These are phyloP conservation scores for Tetrapisispora phaffii DNA, from an alignment of 805 yeast species.

Conservation along the genomic window DNA sequence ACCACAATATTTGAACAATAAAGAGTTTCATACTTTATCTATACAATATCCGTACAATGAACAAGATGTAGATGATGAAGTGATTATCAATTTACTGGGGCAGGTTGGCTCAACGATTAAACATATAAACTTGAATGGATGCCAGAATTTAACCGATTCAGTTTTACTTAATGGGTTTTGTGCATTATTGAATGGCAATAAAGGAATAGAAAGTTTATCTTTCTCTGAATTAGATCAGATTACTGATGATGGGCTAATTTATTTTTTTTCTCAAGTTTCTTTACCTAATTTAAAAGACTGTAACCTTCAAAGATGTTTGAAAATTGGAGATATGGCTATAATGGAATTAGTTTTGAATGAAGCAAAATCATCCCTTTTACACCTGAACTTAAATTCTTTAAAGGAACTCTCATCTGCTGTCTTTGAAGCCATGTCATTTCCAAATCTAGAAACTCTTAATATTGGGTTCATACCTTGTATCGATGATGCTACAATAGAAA, in stretches of 20 bases:
- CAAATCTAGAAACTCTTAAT: conserved; percentile 59
- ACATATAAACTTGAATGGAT: conserved; percentile 59
- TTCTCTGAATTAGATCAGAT: conserved; percentile 51
- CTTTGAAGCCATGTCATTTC: conserved; percentile 41
- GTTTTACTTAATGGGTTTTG: conserved; percentile 47
- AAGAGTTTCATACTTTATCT: conserved; percentile 43
- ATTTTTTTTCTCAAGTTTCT: conserved; percentile 41
- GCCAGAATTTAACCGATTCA: conserved; percentile 59
- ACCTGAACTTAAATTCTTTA: conserved; percentile 67
- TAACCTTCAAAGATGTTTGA: conserved; percentile 55
- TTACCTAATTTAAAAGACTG: conserved; percentile 50
- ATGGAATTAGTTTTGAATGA: conserved; percentile 54
- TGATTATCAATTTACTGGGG: conserved; percentile 49
- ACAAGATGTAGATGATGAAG: conserved; percentile 58
- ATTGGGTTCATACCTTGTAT: conserved; percentile 71
- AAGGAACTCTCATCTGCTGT: conserved; percentile 42
- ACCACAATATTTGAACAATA: conserved; percentile 48
- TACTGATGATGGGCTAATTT: conserved; percentile 56
- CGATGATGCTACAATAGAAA: conserved; percentile 57
- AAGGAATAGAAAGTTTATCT: conserved; percentile 43
- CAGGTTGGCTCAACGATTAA: conserved; percentile 52
- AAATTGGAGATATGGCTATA: conserved; percentile 54
- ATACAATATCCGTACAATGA: conserved; percentile 60
- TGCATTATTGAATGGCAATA: conserved; percentile 40
- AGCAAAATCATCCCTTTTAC: conserved; percentile 48